phyloP scores from a whole-genome alignment of 2,329 filamentous ascomycete species.

The Fusarium brevicatenulatum region DNA sequence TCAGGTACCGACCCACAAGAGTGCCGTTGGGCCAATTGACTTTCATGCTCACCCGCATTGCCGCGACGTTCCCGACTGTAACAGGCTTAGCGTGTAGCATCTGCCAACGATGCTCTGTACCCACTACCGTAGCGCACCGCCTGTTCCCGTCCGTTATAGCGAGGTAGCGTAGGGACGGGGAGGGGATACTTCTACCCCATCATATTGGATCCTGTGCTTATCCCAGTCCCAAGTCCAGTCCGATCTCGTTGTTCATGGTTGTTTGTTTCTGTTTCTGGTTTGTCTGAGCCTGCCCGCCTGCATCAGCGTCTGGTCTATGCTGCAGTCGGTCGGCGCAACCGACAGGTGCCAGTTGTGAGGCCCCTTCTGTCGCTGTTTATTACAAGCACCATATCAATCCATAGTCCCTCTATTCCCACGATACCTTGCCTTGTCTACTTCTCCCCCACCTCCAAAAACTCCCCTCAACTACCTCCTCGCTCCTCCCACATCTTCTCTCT shows the following conservation, averaged over 20 bases:
- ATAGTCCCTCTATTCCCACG: slow-evolving; percentile 22
- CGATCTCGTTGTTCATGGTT: slow-evolving; percentile 29
- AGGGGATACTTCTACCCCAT: slow-evolving; percentile 37
- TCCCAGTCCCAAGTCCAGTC: slow-evolving; percentile 35
- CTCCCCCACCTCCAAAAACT: slow-evolving; percentile 29
- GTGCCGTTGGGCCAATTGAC: slow-evolving; percentile 20
- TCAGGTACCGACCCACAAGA: slow-evolving; percentile 34
- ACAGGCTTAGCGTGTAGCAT: slow-evolving; percentile 14
- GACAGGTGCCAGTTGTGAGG: slow-evolving; percentile 36
- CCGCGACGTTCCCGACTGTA: slow-evolving; percentile 19
- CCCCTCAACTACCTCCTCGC: slow-evolving; percentile 21
- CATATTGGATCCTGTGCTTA: slow-evolving; percentile 39
- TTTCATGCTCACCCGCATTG: slow-evolving; percentile 34
- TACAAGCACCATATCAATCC: slow-evolving; percentile 26
- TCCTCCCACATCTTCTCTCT: slow-evolving; percentile 25
- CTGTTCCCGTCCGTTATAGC: slow-evolving; percentile 30
- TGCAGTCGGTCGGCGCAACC: slow-evolving; percentile 36
- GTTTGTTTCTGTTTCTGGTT: slow-evolving; percentile 16
- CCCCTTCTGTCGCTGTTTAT: slow-evolving; percentile 33
- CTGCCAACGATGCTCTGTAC: slow-evolving; percentile 25
- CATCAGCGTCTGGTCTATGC: slow-evolving; percentile 5
- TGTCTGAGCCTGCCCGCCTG: slow-evolving; percentile 18
- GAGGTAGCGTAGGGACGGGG: slow-evolving; percentile 14
- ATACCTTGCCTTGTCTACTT: slow-evolving; percentile 14
- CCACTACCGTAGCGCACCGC: slow-evolving; percentile 32